Evolutionary conservation across 306 rosid species (phyloP).

Genomic region (Hippophae tibetana): DNA sequence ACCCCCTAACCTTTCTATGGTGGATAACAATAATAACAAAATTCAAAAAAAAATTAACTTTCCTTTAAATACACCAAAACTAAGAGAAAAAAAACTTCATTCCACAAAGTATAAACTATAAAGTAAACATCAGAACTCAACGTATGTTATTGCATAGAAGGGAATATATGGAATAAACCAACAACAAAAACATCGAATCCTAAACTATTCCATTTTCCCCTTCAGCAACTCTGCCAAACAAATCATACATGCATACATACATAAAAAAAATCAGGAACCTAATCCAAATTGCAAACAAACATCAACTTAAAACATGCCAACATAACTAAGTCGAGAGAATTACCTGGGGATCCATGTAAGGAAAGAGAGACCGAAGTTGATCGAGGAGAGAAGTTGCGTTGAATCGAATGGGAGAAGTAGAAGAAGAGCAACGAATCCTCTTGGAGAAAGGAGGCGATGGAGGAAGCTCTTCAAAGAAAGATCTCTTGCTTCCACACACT

Average conservation of each 20-base stretch:
- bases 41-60: too few relatives aligned
- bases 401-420: conserved; percentile 68
- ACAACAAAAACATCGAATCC: background rate
- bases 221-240: background rate
- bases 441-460: conserved; percentile 78
- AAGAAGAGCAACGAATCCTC: conserved; percentile 58
- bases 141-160: too few relatives aligned
- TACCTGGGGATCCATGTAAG: conserved; percentile 66
- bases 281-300: background rate
- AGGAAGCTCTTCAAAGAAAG: conserved; percentile 93
- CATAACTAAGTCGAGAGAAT: background rate
- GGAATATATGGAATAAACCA: background rate
- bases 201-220: background rate
- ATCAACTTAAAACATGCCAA: too few relatives aligned
- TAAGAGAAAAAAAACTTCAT: background rate
- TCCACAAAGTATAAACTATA: too few relatives aligned
- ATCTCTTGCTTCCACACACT: conserved; percentile 96
- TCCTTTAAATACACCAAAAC: too few relatives aligned
- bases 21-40: too few relatives aligned
- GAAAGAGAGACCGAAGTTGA: conserved; percentile 58
- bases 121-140: background rate
- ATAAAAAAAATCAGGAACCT: background rate
- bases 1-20: too few relatives aligned
- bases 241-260: background rate
- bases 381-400: conserved; percentile 50